phyloP scores from a whole-genome alignment of 345 rosid genomes.

The Rhodamnia rubescens region DNA sequence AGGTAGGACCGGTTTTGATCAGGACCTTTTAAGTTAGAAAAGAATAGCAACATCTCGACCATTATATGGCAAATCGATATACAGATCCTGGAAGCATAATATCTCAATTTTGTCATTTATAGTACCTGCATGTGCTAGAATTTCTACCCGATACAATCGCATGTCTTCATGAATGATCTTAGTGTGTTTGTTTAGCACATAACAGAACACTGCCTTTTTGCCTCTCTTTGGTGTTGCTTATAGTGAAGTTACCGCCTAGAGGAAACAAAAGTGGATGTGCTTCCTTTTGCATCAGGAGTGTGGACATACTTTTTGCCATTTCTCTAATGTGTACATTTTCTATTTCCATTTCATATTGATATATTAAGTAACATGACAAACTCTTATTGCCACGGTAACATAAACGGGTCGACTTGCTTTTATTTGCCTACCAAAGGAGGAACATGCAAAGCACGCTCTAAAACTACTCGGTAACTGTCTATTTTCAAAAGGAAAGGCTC shows the following conservation, averaged over 20 bases:
- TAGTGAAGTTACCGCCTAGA: not conserved
- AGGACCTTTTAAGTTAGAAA: not conserved
- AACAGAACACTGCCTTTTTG: not conserved
- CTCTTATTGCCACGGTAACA: not conserved
- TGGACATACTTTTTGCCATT: not conserved
- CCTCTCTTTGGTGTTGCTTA: not conserved
- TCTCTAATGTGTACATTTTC: not conserved
- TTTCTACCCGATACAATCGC: not conserved
- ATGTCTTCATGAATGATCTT: not conserved
- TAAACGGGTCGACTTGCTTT: not conserved
- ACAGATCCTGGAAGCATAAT: not conserved
- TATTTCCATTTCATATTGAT: not conserved
- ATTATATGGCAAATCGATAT: not conserved
- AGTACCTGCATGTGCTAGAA: not conserved
- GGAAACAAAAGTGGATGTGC: not conserved
- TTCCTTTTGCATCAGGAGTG: not conserved
- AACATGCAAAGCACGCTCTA: not conserved
- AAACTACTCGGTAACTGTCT: no score
- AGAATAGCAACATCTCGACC: not conserved
- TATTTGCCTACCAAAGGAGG: not conserved
- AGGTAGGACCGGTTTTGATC: constrained; percentile 32
- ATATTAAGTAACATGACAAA: not conserved
- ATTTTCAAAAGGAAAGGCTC: no score
- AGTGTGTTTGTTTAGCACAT: not conserved
- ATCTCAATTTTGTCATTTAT: not conserved